Evolutionary conservation across 2,329 filamentous ascomycete species (phyloP), one percentile per base, ranked within the genome.

Genomic region (Aspergillus vadensis): DNA sequence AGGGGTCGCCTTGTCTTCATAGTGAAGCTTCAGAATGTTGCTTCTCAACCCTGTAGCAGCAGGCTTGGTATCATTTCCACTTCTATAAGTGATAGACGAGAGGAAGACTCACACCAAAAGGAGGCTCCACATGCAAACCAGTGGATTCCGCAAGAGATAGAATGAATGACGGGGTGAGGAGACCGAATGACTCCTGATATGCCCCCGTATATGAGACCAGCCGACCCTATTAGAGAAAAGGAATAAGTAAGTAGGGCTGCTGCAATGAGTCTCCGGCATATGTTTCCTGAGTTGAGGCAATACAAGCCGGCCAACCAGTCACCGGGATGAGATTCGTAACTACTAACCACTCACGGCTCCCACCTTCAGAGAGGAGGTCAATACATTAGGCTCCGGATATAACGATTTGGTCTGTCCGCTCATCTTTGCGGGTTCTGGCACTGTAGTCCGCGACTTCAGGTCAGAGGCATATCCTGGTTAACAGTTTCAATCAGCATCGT

Each of bases 111-210:
- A 88, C 89, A 88, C 83, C 88, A 94, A 73, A 88, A 97, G 15
- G 86, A 90, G 50, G 85, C 86, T 38, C 91, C 91, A 41, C 96
- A 83, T 44, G 86, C 83, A 75, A 91, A 91, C 86, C 91, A 97
- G 77, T 96, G 92, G 43, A 91, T 80, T 17, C 91, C 90, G 21
- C 89, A 88, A 39, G 88, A 83, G 12, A 89, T 67, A 0, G 91
- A 88, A 77, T 92, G 94, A 6, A 94, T 76, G 2, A 86, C 73
- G 4, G 85, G 82, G 4, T 91, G 85, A 21, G 81, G 82, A 17
- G 89, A 88, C 60, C 87, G 84, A 51, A 93, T 75, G 50, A 96
- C 88, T 27, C 91, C 92, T 38, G 85, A 83, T 53, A 88, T 84
- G 55, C 89, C 88, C 38, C 89, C 90, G 55, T 86, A 81, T 30